Conservation (phyloP, 345 rosid species). For the Erysimum cheiranthoides region DNA sequence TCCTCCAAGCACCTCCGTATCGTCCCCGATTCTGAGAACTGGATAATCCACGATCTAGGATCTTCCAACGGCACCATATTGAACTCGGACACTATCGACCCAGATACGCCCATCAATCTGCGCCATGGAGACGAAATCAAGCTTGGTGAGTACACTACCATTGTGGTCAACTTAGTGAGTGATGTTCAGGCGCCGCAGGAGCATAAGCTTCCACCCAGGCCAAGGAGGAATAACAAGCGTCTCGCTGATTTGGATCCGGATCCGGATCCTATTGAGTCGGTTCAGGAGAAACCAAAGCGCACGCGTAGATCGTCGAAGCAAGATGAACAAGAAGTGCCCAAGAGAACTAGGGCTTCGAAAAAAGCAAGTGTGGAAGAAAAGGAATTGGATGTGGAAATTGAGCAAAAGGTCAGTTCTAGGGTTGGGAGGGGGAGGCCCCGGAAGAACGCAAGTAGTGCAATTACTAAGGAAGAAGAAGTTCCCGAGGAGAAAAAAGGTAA, state of each 20-base stretch:
- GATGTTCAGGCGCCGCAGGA: slow-evolving; percentile 30
- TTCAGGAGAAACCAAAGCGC: slow-evolving; percentile 28
- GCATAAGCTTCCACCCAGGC: slow-evolving; percentile 44
- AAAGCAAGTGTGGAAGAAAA: slow-evolving; percentile 16
- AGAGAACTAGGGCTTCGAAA: slow-evolving; percentile 49
- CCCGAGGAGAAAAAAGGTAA: slow-evolving; percentile 34
- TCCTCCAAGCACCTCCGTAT: slow-evolving; percentile 79
- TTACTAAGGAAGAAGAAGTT: slow-evolving; percentile 23
- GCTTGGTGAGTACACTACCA: slow-evolving; percentile 74
- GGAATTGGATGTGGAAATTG: slow-evolving; percentile 31
- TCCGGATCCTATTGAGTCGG: slow-evolving; percentile 19
- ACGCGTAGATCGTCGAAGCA: slow-evolving; percentile 33
- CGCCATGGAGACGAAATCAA: slow-evolving; percentile 68
- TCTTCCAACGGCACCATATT: slow-evolving; percentile 87
- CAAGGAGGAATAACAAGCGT: slow-evolving; percentile 51
- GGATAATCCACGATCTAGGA: slow-evolving; percentile 70
- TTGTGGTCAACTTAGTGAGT: slow-evolving; percentile 48
- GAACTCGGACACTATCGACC: slow-evolving; percentile 53
- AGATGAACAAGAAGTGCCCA: slow-evolving; percentile 28
- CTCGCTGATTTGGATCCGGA: slow-evolving; percentile 37
- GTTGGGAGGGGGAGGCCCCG: slow-evolving; percentile 40
- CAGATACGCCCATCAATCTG: slow-evolving; percentile 53
- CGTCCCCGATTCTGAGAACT: slow-evolving; percentile 61
- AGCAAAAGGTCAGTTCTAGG: slow-evolving; percentile 29
- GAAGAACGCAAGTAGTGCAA: slow-evolving; percentile 15